A percentile compares a stretch with the other conserved stretches of the same genome.
Evolutionary conservation across 1,139 yeast genomes (phyloP).

Genomic region (Lodderomyces pseudojiufengensis): DNA sequence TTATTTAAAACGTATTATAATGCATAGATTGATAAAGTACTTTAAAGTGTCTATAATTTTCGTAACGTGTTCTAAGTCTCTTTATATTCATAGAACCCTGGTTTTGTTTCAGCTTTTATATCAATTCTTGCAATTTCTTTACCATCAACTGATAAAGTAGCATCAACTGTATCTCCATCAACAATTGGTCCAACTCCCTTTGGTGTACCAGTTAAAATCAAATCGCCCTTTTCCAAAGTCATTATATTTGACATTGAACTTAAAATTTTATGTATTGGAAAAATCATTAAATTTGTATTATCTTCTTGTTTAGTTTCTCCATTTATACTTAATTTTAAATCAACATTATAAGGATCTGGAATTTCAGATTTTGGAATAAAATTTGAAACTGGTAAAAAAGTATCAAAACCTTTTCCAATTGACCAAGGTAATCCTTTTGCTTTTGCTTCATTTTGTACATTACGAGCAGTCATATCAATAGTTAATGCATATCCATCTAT

Average conservation of each 20-base stretch:
- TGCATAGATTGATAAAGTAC: not conserved
- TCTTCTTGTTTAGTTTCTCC: slow-evolving; percentile 72
- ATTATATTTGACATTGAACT: slow-evolving; percentile 80
- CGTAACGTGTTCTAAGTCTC: slow-evolving; percentile 35
- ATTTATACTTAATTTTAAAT: slow-evolving; percentile 65
- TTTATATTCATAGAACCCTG: slow-evolving; percentile 73
- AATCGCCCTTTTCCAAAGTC: slow-evolving; percentile 88
- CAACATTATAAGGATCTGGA: slow-evolving; percentile 71
- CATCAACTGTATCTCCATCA: slow-evolving; percentile 76
- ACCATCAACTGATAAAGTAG: slow-evolving; percentile 56
- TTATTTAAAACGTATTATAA: slow-evolving; percentile 20
- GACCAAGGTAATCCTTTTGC: slow-evolving; percentile 95
- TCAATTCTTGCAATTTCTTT: slow-evolving; percentile 48
- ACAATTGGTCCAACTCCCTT: slow-evolving; percentile 88
- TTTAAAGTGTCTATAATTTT: not conserved
- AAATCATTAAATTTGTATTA: slow-evolving; percentile 79
- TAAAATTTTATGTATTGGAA: slow-evolving; percentile 77
- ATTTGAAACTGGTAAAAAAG: slow-evolving; percentile 79
- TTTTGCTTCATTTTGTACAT: slow-evolving; percentile 93
- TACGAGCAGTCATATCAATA: slow-evolving; percentile 91
- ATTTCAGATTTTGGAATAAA: slow-evolving; percentile 64
- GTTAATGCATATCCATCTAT: slow-evolving; percentile 87
- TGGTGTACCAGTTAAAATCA: slow-evolving; percentile 93
- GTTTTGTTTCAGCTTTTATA: slow-evolving; percentile 61
- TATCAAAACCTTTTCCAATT: slow-evolving; percentile 94